A percentile compares a stretch with the other conserved stretches of the same genome.
These are phyloP conservation scores for Phytophthora cryptogea DNA, from an alignment of 352 stramenopile genomes.

Conservation along the genomic window DNA sequence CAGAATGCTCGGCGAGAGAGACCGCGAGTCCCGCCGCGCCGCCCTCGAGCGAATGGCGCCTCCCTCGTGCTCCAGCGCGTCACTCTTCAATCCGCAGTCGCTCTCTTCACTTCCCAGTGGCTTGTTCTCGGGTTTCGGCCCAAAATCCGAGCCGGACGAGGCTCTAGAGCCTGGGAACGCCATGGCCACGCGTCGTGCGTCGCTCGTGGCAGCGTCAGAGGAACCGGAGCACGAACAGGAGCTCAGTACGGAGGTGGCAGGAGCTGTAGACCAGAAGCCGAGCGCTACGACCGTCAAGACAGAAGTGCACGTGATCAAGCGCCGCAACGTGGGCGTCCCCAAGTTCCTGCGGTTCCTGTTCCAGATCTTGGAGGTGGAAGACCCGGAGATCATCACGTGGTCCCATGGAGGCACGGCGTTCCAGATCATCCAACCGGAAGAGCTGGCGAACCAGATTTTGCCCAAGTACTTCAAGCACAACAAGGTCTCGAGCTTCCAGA, in stretches of 20 bases:
- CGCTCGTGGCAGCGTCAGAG: conserved; percentile 18
- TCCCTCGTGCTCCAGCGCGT: not conserved
- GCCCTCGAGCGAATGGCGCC: not conserved
- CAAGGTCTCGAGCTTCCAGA: conserved; percentile 81
- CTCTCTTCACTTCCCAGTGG: conserved; percentile 1
- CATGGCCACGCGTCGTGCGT: conserved; percentile 28
- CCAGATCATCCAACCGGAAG: conserved; percentile 67
- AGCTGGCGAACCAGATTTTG: conserved; percentile 58
- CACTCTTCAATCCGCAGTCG: conserved; percentile 7
- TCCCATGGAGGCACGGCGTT: conserved; percentile 73
- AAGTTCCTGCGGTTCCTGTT: conserved; percentile 77
- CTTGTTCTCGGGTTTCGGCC: conserved; percentile 9
- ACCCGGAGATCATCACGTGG: conserved; percentile 61
- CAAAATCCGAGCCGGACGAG: conserved; percentile 21
- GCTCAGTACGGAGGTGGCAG: not conserved
- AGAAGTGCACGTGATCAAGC: conserved; percentile 41
- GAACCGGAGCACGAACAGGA: conserved; percentile 35
- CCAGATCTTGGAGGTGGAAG: conserved; percentile 72
- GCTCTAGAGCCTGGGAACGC: not conserved
- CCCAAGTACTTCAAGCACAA: conserved; percentile 84
- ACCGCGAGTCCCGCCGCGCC: conserved; percentile 3
- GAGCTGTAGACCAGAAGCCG: not conserved
- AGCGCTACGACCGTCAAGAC: conserved; percentile 5
- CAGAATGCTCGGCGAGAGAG: conserved; percentile 37
- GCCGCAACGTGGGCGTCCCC: conserved; percentile 67